Conservation (phyloP, 2,329 filamentous ascomycete genomes). For the Setomelanomma holmii region DNA sequence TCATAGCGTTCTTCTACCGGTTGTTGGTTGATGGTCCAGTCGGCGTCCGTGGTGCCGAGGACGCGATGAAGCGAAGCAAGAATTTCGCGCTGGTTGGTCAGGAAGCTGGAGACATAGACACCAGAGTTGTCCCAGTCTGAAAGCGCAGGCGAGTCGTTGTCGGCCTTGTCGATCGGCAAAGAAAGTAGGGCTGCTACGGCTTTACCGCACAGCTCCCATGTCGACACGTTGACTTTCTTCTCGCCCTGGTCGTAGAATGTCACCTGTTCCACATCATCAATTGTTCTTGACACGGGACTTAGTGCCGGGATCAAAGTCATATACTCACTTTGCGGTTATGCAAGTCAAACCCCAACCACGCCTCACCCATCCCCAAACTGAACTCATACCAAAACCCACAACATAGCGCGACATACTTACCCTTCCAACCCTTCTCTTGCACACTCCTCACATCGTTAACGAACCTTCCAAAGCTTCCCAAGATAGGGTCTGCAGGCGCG, state of each 20-base stretch:
- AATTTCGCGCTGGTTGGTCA: slow-evolving; percentile 66
- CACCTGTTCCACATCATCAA: slow-evolving; percentile 11
- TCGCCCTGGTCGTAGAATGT: slow-evolving; percentile 44
- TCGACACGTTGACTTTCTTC: slow-evolving; percentile 55
- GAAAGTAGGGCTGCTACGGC: slow-evolving; percentile 58
- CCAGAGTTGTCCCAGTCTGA: slow-evolving; percentile 15
- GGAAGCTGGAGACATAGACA: slow-evolving; percentile 42
- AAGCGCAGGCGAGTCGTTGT: neutral
- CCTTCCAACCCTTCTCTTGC: neutral
- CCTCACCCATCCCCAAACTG: slow-evolving; percentile 35
- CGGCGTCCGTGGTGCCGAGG: slow-evolving; percentile 62
- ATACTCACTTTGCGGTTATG: neutral
- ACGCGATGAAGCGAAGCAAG: slow-evolving; percentile 67
- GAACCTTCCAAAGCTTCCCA: slow-evolving; percentile 6
- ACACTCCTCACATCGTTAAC: slow-evolving; percentile 15
- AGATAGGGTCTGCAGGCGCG: slow-evolving; percentile 1
- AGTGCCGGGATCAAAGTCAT: too few species aligned
- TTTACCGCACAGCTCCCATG: slow-evolving; percentile 63
- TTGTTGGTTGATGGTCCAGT: slow-evolving; percentile 67
- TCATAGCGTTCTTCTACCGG: slow-evolving; percentile 56
- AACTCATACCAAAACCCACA: slow-evolving; percentile 51
- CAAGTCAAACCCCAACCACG: slow-evolving; percentile 49
- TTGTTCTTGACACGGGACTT: too few species aligned
- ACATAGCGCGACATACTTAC: slow-evolving; percentile 12
- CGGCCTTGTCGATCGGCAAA: slow-evolving; percentile 40